These are phyloP conservation scores for Fusarium sp. DNA, from an alignment of 2,329 filamentous ascomycete genomes.

Conservation along the genomic window DNA sequence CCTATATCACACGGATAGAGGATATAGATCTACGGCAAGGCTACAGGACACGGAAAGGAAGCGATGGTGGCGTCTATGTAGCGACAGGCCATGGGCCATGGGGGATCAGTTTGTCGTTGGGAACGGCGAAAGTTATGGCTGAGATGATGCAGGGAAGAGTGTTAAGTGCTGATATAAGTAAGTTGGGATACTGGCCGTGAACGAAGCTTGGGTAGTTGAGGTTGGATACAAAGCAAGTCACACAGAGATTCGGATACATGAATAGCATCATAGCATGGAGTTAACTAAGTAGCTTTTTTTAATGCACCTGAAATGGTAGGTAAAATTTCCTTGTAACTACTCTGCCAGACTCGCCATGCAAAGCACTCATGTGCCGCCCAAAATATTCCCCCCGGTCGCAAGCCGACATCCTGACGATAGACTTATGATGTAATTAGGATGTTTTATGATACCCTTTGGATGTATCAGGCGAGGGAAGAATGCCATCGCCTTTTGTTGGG, in stretches of 20 bases:
- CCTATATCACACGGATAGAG: conserved; percentile 68
- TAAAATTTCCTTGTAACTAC: neutral
- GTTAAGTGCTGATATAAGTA: conserved; percentile 66
- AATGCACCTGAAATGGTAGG: neutral
- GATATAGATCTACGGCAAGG: conserved; percentile 64
- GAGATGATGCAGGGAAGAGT: conserved; percentile 72
- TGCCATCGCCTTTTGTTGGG: neutral
- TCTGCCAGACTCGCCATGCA: neutral
- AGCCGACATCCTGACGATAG: neutral
- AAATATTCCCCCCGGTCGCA: fast-evolving
- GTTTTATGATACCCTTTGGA: neutral
- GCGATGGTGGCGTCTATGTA: conserved; percentile 73
- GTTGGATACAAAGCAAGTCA: neutral
- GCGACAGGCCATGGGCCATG: conserved; percentile 80
- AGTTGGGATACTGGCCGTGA: conserved; percentile 29
- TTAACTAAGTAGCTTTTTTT: neutral
- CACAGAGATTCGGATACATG: neutral
- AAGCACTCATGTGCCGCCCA: neutral
- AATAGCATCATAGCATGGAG: neutral
- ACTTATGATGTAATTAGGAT: too few species aligned
- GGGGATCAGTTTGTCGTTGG: conserved; percentile 73
- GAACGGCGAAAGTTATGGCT: conserved; percentile 75
- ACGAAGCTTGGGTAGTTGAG: neutral
- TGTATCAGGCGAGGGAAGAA: neutral
- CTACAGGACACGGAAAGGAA: conserved; percentile 52